Evolutionary conservation across 2,329 filamentous ascomycete species (phyloP), one percentile per base, ranked within the genome.

Genomic region (Fusarium newnesense): DNA sequence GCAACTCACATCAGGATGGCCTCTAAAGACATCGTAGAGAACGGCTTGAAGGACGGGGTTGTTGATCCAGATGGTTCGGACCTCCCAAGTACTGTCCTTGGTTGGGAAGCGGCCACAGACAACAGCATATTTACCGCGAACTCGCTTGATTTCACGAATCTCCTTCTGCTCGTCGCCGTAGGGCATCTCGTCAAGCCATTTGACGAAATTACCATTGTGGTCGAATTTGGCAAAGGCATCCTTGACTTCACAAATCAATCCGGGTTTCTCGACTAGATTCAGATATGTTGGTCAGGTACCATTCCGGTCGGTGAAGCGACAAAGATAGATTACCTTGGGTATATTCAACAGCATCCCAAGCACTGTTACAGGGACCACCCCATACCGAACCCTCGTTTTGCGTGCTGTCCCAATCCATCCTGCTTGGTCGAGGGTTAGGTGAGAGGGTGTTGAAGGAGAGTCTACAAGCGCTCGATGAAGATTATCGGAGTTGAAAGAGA

Each of bases 171-270:
- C 34, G 7, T 32, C 21, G 2, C 30, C 26, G 4, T n/a, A 36
- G 9, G 42, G 40, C 36, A 47, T 52, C 16, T 43, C 15, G 18
- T 64, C 39, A 1, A 64, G 56, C 56, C 46, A 64, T n/a, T 42
- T 39, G 7, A 28, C 10, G 0, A 60, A n/a, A 0, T 9, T 0
- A 7, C 28, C 43, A 21, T 1, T 1, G 0, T 4, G 0, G 30
- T 24, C 1, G 12, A 43, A 9, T 3, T 39, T 5, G 21, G 61
- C 54, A 32, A 39, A 64, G 21, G 21, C 24, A 9, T 64, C 26
- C 4, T 6, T 47, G 34, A 49, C 24, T 6, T 47, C 32, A 26
- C n/a, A 34, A 8, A 46, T 18, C 24, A 24, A 24, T 24, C 24
- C 24, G 24, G 24, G 24, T 10, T 21, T 3, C 7, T 47, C 46